A percentile compares a stretch with the other conserved stretches of the same genome.
These are phyloP conservation scores for Ustilago curta DNA, from an alignment of 1,284 basidiomycete species.

Conservation along the genomic window DNA sequence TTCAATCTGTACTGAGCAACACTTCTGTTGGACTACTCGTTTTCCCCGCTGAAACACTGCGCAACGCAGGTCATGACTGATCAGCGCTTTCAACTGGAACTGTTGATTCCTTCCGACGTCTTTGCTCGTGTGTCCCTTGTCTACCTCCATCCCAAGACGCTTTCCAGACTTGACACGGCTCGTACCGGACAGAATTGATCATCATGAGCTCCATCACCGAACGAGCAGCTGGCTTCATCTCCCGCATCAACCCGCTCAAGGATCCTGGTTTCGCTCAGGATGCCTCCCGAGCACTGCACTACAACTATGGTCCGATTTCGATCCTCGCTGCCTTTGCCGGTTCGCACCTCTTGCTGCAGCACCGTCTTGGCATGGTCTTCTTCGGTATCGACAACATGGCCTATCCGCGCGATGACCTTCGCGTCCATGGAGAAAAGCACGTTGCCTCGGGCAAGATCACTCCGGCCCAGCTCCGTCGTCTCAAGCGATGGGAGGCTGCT, in stretches of 20 bases:
- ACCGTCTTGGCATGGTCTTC: constrained; percentile 46
- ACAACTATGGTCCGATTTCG: constrained; percentile 49
- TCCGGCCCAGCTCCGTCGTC: constrained; percentile 32
- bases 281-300: constrained; percentile 33
- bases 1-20: too few species aligned
- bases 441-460: constrained; percentile 52
- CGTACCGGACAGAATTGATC: background rate
- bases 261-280: constrained; percentile 36
- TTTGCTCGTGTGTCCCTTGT: background rate
- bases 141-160: background rate
- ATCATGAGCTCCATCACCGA: constrained; percentile 42
- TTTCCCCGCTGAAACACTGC: background rate
- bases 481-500: constrained; percentile 52
- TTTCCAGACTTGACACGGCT: background rate
- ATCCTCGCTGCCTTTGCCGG: constrained; percentile 54
- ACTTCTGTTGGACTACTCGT: background rate
- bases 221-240: constrained; percentile 40
- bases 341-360: constrained; percentile 48
- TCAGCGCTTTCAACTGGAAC: constrained; percentile 1
- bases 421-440: constrained; percentile 35
- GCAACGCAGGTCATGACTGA: constrained; percentile 8
- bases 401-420: constrained; percentile 48
- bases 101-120: background rate
- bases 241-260: constrained; percentile 46
- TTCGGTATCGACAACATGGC: constrained; percentile 50